Percentiles rank a stretch among this genome's conserved stretches.
Evolutionary conservation across 1,284 basidiomycete genomes (phyloP).

Genomic region (Sanghuangporus weigelae): DNA sequence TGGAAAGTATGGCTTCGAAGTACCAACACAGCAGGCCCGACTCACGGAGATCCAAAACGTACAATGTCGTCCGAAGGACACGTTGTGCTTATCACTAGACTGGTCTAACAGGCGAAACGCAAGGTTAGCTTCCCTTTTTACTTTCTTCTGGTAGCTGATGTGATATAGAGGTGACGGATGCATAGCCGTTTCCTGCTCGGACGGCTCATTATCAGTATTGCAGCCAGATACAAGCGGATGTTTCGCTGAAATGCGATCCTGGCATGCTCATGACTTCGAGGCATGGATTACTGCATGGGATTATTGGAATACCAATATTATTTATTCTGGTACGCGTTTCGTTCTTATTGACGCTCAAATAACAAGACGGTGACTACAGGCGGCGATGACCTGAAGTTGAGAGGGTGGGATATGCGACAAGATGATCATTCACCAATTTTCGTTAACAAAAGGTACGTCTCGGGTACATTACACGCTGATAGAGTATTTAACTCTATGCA

Average conservation of each 20-base stretch:
- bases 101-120: conserved; percentile 66
- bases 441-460: conserved; percentile 62
- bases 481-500: conserved; percentile 2
- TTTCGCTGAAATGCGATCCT: conserved; percentile 47
- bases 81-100: conserved; percentile 82
- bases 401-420: conserved; percentile 87
- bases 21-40: conserved; percentile 30
- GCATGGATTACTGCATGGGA: conserved; percentile 94
- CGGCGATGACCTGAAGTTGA: conserved; percentile 89
- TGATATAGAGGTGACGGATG: conserved; percentile 40
- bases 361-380: conserved; percentile 42
- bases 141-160: not conserved
- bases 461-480: not conserved
- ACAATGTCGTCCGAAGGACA: conserved; percentile 51
- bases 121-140: conserved; percentile 7
- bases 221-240: conserved; percentile 36
- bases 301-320: conserved; percentile 69
- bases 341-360: not conserved
- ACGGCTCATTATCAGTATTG: conserved; percentile 66
- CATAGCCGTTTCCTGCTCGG: conserved; percentile 78
- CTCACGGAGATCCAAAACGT: conserved; percentile 46
- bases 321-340: conserved; percentile 67
- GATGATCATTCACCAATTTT: conserved; percentile 59
- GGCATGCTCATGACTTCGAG: conserved; percentile 92
- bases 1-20: not conserved